Base-by-base conservation (phyloP, 140 eudicot species). In the Cichorium intybus region DNA sequence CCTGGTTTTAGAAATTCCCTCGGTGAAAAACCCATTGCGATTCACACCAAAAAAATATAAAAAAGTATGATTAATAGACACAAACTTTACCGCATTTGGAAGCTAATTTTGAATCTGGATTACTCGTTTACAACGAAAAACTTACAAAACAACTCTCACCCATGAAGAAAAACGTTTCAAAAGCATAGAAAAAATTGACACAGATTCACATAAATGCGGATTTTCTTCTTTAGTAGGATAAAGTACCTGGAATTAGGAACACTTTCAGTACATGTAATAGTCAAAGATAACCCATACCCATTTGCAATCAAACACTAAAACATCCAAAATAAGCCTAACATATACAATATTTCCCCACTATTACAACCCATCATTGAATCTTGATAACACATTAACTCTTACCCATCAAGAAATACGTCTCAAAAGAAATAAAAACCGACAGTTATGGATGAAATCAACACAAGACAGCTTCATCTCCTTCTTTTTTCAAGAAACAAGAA, bases 251-350 rank as follows among this genome's bases (percentile, higher is more conserved):
- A 6, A 3, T 10, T 12, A 7, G n/a, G 10, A 60, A 62, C 24
- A 24, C 35, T 24, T 62, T 53, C 22, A 53, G 16, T 33, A 53
- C 72, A 72, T 56, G 33, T 28, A 47, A 73, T n/a, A 66, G 26
- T 48, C 50, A 37, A 43, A 46, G 4, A 39, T 34, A 57, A 34
- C 24, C 46, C 34, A 57, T 6, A 57, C 62, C 73, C 79, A 59
- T 59, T 59, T 74, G n/a, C 74, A 58, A 39, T 16, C 41, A 17
- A 49, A 74, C 50, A 58, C 56, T 5, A 49, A 46, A 48, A 23
- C n/a, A 29, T 28, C 8, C 7, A 58, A 59, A 24, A 48, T 23
- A 60, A 48, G 10, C 50, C 60, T 24, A 31, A n/a, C 6, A 70
- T 14, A 60, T n/a, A 34, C 46, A 71, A 48, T 14, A 24, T 12